Percentiles rank a stretch among this genome's conserved stretches.
phyloP scores from a whole-genome alignment of 2,329 filamentous ascomycete species.

The Epichloe uncinata region DNA sequence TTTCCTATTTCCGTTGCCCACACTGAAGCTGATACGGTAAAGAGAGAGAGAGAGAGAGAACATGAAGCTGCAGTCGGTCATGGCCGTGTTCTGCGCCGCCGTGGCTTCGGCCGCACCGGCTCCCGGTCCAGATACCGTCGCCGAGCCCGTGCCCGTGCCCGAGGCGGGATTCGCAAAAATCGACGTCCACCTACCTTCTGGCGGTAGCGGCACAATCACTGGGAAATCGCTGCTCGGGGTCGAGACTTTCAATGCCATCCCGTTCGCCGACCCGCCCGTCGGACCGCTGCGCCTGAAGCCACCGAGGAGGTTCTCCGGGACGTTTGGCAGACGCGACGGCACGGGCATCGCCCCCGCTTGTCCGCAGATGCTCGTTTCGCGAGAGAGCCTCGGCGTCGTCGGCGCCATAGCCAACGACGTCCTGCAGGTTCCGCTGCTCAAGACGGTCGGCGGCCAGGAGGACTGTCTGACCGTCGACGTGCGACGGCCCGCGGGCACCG shows the following conservation, averaged over 20 bases:
- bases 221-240: constrained; percentile 33
- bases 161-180: constrained; percentile 32
- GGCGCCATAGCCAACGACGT: constrained; percentile 34
- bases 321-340: constrained; percentile 48
- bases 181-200: constrained; percentile 40
- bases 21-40: background rate
- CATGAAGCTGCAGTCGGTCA: background rate
- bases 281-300: constrained; percentile 55
- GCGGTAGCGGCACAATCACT: constrained; percentile 47
- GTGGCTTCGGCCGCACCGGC: constrained; percentile 11
- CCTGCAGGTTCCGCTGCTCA: constrained; percentile 43
- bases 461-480: constrained; percentile 52
- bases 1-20: too few relatives aligned
- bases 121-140: constrained; percentile 7
- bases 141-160: constrained; percentile 14
- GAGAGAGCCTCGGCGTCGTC: constrained; percentile 26
- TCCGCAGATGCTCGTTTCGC: constrained; percentile 56
- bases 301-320: constrained; percentile 42
- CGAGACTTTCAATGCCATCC: constrained; percentile 62
- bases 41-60: background rate
- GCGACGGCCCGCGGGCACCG: constrained; percentile 43
- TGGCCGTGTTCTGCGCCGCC: constrained; percentile 6
- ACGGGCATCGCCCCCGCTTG: constrained; percentile 47
- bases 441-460: constrained; percentile 41
- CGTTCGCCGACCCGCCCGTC: constrained; percentile 57